Base-by-base conservation (phyloP, 805 yeast species). In the Hemisphaericaspora nanyangensis region DNA sequence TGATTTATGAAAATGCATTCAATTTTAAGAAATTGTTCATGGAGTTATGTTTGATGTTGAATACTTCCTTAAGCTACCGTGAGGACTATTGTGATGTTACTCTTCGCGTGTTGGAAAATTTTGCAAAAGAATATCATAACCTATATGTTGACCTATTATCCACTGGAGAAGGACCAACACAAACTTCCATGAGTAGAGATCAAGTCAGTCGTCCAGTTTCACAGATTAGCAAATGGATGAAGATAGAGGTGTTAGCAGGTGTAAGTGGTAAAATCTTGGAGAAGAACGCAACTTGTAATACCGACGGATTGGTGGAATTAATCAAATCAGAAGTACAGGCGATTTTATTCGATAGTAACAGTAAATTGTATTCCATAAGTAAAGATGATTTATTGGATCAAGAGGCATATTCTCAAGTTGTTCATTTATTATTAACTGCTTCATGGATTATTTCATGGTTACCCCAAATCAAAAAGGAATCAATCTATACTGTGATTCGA, bases 391-490 rank as follows among this genome's bases (percentile, higher is more conserved):
- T 78, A 11, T 61, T 85, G 31, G 85, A 79, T 43, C 55, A 64
- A 13, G 71, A 71, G 11, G 65, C 77, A 11, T 69, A 80, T 46
- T 70, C 70, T 34, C 69, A 73, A 16, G 64, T 80, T 3, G 65
- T 81, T 10, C 61, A 77, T 38, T 61, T 85, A 31, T 61, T 79
- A 15, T 65, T 75, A 11, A 74, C 84, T 4, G 47, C 82, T 1
- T 61, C 68, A 13, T 77, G 88, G 80, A 61, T 80, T 3, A 56
- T 77, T 29, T 50, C 64, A 13, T 81, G 89, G 85, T 65, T 85
- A 31, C 82, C 85, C 0, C 52, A 52, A 5, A 58, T 80, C 52
- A 66, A 75, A 38, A 73, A 75, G 37, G 68, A 65, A 7, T 58
- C 68, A 1, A 63, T 60, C 33, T 59, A 54, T 38, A 47, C 50